These are phyloP conservation scores for Dipteronia dyeriana DNA, from an alignment of 345 rosid genomes.

Conservation along the genomic window DNA sequence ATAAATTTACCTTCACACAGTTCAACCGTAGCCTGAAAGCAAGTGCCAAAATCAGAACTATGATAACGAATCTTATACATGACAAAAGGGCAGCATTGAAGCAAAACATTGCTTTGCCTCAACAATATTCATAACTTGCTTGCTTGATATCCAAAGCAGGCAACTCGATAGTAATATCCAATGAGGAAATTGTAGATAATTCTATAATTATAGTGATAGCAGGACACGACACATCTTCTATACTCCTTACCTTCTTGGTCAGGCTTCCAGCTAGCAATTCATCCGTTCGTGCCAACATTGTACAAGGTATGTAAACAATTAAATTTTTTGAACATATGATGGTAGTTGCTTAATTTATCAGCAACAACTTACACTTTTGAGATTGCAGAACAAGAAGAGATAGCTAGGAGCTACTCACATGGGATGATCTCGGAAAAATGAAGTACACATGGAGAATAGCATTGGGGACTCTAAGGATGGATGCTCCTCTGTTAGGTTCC, in stretches of 20 bases:
- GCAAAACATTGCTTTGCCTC: slow-evolving; percentile 10
- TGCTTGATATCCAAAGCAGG: slow-evolving; percentile 14
- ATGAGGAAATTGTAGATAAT: slow-evolving; percentile 30
- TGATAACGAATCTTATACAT: slow-evolving; percentile 1
- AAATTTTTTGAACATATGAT: background rate
- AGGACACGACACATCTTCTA: slow-evolving; percentile 30
- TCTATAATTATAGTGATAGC: slow-evolving; percentile 1
- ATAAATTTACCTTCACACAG: slow-evolving; percentile 30
- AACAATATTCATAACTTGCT: slow-evolving; percentile 22
- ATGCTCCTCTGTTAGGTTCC: slow-evolving; percentile 24
- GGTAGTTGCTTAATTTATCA: too few relatives aligned
- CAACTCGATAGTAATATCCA: background rate
- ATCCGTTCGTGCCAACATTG: slow-evolving; percentile 7
- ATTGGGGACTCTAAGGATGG: slow-evolving; percentile 34
- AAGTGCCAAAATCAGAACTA: background rate
- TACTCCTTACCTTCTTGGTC: slow-evolving; percentile 25
- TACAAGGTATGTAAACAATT: slow-evolving; percentile 21
- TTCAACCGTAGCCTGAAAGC: slow-evolving; percentile 20
- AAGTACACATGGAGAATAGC: slow-evolving; percentile 44
- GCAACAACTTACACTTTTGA: too few relatives aligned
- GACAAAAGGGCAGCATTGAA: slow-evolving; percentile 14
- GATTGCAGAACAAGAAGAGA: slow-evolving; percentile 6
- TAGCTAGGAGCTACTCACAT: slow-evolving; percentile 24
- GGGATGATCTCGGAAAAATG: slow-evolving; percentile 41
- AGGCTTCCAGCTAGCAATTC: slow-evolving; percentile 20